These are phyloP conservation scores for Volvox africanus DNA, from an alignment of 139 green algal species.

Conservation along the genomic window DNA sequence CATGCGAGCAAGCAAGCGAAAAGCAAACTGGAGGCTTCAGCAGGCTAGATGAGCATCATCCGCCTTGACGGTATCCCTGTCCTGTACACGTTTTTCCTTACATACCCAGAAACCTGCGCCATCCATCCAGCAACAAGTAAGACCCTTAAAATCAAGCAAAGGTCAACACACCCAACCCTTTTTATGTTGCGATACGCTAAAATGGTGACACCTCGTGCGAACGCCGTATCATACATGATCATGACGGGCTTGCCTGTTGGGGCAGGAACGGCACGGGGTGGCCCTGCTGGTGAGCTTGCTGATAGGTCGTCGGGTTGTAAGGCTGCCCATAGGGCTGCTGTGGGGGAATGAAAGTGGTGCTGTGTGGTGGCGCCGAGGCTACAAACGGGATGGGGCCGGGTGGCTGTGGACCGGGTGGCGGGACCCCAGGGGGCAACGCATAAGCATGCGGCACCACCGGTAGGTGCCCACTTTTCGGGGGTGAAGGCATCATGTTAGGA, in stretches of 20 bases:
- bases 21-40: not conserved
- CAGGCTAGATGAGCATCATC: too few relatives aligned
- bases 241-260: not conserved
- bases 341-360: not conserved
- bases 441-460: slow-evolving; percentile 14
- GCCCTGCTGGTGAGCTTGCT: not conserved
- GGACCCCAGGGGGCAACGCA: not conserved
- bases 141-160: too few relatives aligned
- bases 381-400: slow-evolving; percentile 21
- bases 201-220: too few relatives aligned
- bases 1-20: not conserved
- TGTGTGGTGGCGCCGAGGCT: not conserved
- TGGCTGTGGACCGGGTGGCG: slow-evolving; percentile 8
- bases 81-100: too few relatives aligned
- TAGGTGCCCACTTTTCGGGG: slow-evolving; percentile 7
- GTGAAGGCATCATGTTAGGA: not conserved
- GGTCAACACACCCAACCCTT: too few relatives aligned
- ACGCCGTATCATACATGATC: too few relatives aligned
- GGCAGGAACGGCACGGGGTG: not conserved
- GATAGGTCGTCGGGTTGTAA: not conserved
- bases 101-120: too few relatives aligned
- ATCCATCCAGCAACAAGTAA: too few relatives aligned
- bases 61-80: too few relatives aligned
- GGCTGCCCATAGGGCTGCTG: slow-evolving; percentile 4
- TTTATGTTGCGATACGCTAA: too few relatives aligned